Evolutionary conservation across 768 basidiomycete species (phyloP), one percentile per base, ranked within the genome.

Genomic region (Leccinum disarticulatum): DNA sequence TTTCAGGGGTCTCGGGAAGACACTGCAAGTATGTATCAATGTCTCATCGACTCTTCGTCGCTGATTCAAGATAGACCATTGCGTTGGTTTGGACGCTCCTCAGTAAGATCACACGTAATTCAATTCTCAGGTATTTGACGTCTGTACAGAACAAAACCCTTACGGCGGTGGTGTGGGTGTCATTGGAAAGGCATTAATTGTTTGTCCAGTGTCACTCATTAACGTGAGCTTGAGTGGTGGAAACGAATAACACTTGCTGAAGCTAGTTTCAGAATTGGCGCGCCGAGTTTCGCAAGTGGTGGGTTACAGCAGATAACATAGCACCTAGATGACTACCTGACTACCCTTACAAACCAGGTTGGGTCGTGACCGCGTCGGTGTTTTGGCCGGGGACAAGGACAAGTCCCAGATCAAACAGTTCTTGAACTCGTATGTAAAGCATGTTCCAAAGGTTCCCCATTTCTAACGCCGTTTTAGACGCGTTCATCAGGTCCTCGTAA

Each of bases 261-360:
- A 4, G 17, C 35, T 33, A 43, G 35, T 49, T 62, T 38, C 6
- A 96, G 88, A 98, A 98, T 70, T 99, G 97, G 97, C 89, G 86
- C 70, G 87, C 86, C 46, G 97, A 99, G 72, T 94, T 99, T 69
- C 82, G 88, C 66, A 98, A 98, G 77, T 99, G 97, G 95, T 86
- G 77, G 31, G 87, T 80, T 14, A 53, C 46, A 25, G n/a, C 33
- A 27, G 19, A 17, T 2, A 56, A 57, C 30, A 41, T 3, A 35
- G 50, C 35, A 41, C 25, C n/a, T 46, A 30, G 15, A 33, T 46
- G 57, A 54, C 31, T 56, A 54, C 22, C 36, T 54, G 59, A 54
- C 43, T 56, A 54, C 27, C 33, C 35, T 35, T 48, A 52, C 31
- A 41, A 57, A 6, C n/a, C 52, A 84, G 83, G 84, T 71, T 85